Evolutionary conservation across 192 early-diverging fungal genomes (phyloP), one percentile per base, ranked within the genome.

Genomic region (Podochytrium sp.): DNA sequence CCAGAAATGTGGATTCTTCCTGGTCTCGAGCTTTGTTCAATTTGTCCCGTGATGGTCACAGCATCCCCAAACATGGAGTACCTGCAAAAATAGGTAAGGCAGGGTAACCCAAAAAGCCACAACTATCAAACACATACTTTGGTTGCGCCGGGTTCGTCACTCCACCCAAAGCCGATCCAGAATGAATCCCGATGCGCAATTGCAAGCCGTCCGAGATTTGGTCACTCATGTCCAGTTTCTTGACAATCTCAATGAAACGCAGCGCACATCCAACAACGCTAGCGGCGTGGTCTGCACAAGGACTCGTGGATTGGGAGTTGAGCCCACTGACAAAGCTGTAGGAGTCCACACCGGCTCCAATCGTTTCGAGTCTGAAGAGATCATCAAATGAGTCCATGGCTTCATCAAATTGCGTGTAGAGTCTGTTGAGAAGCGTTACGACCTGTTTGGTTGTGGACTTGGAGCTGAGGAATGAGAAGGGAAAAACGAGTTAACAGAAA

Each of bases 131-230:
- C 3, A 70, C 75, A 50, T 73, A 77, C 74, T 79, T 81, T n/a
- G 81, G 81, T 76, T 77, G 77, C 27, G 63, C 73, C 32, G 67
- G 49, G 56, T 76, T 80, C 23, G 78, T 79, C n/a, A 83, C 79
- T 29, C 81, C 81, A 3, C 75, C 78, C 14, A 83, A 76, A 64
- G 70, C 74, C 5, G 78, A 73, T 34, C 81, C 81, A 38, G 63
- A 60, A 75, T 83, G 81, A 41, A 83, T 65, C 20, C 81, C 81
- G 39, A 83, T 83, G 16, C 81, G 73, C 56, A 83, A 75, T 5
- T 56, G 37, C 25, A 80, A 59, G 43, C 71, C 61, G 38, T 53
- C 53, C 61, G 61, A 40, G 56, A 79, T 50, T 62, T 82, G 81
- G 70, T 82, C 81, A 27, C 64, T 47, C 81, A 82, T 82, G 68